Evolutionary conservation across 495 filamentous ascomycete species (phyloP), one percentile per base, ranked within the genome.

Genomic region (Penicillium mononematosum): DNA sequence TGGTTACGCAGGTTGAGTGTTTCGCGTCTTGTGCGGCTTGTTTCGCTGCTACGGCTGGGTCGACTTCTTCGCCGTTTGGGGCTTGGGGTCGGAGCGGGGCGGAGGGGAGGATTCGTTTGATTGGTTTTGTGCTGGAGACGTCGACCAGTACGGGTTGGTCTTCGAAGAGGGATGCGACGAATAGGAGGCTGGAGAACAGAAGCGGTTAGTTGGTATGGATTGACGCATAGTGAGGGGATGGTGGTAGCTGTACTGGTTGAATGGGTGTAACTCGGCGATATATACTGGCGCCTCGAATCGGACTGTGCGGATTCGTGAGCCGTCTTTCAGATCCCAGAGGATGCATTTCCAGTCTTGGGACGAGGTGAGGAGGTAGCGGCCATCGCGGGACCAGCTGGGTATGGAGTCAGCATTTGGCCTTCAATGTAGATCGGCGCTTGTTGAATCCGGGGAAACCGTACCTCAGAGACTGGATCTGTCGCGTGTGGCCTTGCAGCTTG

Each of bases 291-390:
- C 91, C 57, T 90, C 88, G 62, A 98, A 95, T 53, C 88, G 85
- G 53, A 96, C 87, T 24, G 81, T 87, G 36, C 88, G 81, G 53
- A 88, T 65, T 45, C 84, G 80, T 9, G 80, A 82, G 39, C 87
- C 87, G 66, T 91, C 86, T 60, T 87, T 79, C 45, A 98, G 73
- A 72, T 98, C 95, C 94, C 94, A 98, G 1, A 98, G 80, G 34
- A 96, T 90, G 53, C 85, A 91, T 72, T 92, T 96, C 88, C 92
- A 97, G 65, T 96, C 94, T 62, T 96, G 91, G 14, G 88, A 91
- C n/a, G 89, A 86, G 58, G 89, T 96, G 24, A 98, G 83, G n/a
- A 99, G 81, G 72, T 96, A 98, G 42, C 91, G 82, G 22, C 92
- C 92, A 74, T 91, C 88, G 59, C 88, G 78, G 8, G 91, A 96